Base-by-base conservation (phyloP, 345 rosid species). In the Boechera divaricarpa region DNA sequence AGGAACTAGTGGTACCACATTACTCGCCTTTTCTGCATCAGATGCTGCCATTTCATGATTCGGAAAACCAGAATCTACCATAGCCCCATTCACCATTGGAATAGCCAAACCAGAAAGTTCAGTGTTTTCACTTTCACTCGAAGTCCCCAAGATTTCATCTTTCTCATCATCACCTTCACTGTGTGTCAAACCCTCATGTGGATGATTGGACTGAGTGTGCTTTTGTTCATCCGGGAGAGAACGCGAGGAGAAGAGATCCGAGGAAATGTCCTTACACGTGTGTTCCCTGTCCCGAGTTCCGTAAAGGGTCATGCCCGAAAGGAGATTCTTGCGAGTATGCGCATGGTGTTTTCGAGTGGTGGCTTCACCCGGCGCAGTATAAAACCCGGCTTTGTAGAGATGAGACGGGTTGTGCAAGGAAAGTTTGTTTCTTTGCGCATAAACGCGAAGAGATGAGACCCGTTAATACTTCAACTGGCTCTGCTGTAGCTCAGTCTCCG, bases 341-440 rank as follows among this genome's bases (percentile, higher is more conserved):
- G 0, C 99, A 95, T n/a, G 99, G 99, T 12, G 94, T 95, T 31
- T 95, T 92, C 53, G 99, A 95, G 87, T 90, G 96, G 1, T 95
- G 99, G 99, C 87, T 95, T 44, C 99, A 95, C 82, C 99, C 99
- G 10, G 93, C 99, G 0, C 99, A 95, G 80, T 95, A 95, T 75
- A 80, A 96, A 52, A 95, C 99, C 18, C 63, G 98, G 80, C 92
- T 95, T 53, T 95, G 99, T 89, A 95, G 92, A 87, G 98, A 95
- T 26, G 99, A 95, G 82, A 87, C 82, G 2, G 89, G 96, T 16
- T 95, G 99, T 63, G 55, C 88, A 0, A 85, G 99, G 53, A 95
- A 91, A 87, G 99, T 95, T 4, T 95, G 99, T 76, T 95, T 95
- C 90, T 95, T 95, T 70, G 99, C 99, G 47, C 99, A 95, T 80